phyloP scores from a whole-genome alignment of 139 green algal genomes.

The Gonium pectorale region DNA sequence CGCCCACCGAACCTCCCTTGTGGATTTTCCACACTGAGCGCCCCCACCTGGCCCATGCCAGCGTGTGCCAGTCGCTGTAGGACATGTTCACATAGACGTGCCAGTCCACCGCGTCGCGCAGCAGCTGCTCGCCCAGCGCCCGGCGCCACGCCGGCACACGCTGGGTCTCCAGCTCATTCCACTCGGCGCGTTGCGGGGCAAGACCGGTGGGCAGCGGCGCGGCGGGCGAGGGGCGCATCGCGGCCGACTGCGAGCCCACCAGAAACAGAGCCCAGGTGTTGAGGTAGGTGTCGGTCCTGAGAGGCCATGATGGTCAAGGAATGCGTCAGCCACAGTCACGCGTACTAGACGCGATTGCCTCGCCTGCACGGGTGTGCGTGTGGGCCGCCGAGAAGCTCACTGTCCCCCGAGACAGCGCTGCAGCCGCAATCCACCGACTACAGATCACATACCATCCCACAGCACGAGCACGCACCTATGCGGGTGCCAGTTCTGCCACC shows the following conservation, averaged over 20 bases:
- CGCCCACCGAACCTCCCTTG: too few relatives aligned
- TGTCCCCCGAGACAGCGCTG: too few relatives aligned
- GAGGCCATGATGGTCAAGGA: too few relatives aligned
- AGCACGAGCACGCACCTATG: slow-evolving; percentile 3
- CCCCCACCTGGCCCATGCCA: slow-evolving; percentile 48
- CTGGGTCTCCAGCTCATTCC: background rate
- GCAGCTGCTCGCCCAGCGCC: slow-evolving; percentile 13
- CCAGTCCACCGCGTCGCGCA: slow-evolving; percentile 21
- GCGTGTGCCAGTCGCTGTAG: slow-evolving; percentile 47
- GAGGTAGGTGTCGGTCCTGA: slow-evolving; percentile 43
- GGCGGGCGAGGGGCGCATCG: background rate
- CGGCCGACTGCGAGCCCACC: background rate
- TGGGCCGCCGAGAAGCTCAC: too few relatives aligned
- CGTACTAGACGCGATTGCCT: too few relatives aligned
- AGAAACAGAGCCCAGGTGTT: slow-evolving; percentile 59
- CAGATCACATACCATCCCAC: too few relatives aligned
- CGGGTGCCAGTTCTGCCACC: background rate
- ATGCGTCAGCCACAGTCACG: too few relatives aligned
- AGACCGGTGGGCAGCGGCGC: background rate
- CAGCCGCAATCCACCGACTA: too few relatives aligned
- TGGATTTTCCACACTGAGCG: too few relatives aligned
- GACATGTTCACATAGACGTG: background rate
- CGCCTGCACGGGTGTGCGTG: too few relatives aligned
- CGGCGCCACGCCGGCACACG: slow-evolving; percentile 14
- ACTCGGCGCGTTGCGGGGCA: background rate